Evolutionary conservation across 2,329 filamentous ascomycete genomes (phyloP), one percentile per base, ranked within the genome.

Genomic region (Akanthomyces uredinophilus): DNA sequence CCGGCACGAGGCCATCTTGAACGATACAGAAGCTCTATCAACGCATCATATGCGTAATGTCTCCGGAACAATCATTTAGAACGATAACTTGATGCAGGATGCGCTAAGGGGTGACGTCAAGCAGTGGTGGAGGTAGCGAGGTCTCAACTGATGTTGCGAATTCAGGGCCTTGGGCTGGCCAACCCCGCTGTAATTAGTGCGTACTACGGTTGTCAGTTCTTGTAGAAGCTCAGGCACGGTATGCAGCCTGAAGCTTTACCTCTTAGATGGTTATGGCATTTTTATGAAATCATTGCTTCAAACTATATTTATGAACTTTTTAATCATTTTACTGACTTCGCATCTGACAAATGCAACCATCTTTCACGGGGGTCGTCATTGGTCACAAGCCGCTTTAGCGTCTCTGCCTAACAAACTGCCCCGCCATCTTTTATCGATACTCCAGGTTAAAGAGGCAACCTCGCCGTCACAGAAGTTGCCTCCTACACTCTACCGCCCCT

Each of bases 401-500:
- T 53, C 57, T 53, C 57, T 53, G 49, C 57, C 49, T 46, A 60
- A 53, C 27, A 46, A 52, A 16, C 35, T 60, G 57, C 57, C 57
- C 57, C 57, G 57, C 57, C 57, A 60, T 37, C n/a, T 24, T 27
- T 54, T 55, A 55, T 55, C 59, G 52, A 61, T 61, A 47, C 24
- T 54, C 51, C 35, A 44, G 37, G 35, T 2, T 39, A 43, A 50
- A 16, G 35, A 43, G 60, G 24, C 46, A 46, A 18, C 44, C 14
- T 54, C 51, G 8, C 39, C 16, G 4, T 60, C 44, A 37, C 24
- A 58, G n/a, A 59, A 51, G 18, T 51, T 37, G 49, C 39, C 20
- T 52, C 39, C 27, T 54, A 27, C 39, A 61, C 50, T 47, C 35
- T 27, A 16, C 10, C 13, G 16, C n/a, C 27, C 20, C 29, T 37